These are phyloP conservation scores for Alternaria sp. DNA, from an alignment of 2,329 filamentous ascomycete genomes.

Conservation along the genomic window DNA sequence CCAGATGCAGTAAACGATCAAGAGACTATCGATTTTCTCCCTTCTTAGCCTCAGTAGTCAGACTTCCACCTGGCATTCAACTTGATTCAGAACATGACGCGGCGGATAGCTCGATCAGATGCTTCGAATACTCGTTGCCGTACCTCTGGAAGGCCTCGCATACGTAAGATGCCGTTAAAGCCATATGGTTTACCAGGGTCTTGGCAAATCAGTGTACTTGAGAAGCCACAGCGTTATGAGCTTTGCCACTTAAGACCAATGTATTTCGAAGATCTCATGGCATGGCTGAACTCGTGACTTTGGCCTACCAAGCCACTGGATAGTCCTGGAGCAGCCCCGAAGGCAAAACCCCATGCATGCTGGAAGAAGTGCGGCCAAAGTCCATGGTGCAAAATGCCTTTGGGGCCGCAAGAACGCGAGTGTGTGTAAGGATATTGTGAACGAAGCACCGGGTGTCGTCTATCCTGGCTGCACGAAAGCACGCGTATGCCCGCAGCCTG, in stretches of 20 bases:
- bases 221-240: slow-evolving; percentile 9
- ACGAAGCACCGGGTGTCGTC: slow-evolving; percentile 27
- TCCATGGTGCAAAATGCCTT: neutral
- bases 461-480: slow-evolving; percentile 30
- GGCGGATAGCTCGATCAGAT: slow-evolving; percentile 11
- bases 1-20: slow-evolving; percentile 35
- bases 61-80: slow-evolving; percentile 3
- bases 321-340: slow-evolving; percentile 13
- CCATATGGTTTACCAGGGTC: slow-evolving; percentile 24
- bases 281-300: slow-evolving; percentile 13
- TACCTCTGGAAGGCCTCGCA: slow-evolving; percentile 18
- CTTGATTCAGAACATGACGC: slow-evolving; percentile 26
- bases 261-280: slow-evolving; percentile 19
- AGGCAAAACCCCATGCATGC: slow-evolving; percentile 5
- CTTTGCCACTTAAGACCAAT: slow-evolving; percentile 32
- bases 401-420: neutral
- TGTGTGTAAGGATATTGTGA: slow-evolving; percentile 28
- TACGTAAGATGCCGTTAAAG: slow-evolving; percentile 19
- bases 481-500: slow-evolving; percentile 20
- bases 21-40: slow-evolving; percentile 42
- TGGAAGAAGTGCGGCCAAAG: neutral
- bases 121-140: slow-evolving; percentile 16
- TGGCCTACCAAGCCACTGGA: slow-evolving; percentile 13
- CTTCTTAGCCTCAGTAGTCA: slow-evolving; percentile 16
- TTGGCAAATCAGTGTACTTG: slow-evolving; percentile 28